Evolutionary conservation across 1,139 yeast genomes (phyloP), one percentile per base, ranked within the genome.

Genomic region (Yamadazyma sp.): DNA sequence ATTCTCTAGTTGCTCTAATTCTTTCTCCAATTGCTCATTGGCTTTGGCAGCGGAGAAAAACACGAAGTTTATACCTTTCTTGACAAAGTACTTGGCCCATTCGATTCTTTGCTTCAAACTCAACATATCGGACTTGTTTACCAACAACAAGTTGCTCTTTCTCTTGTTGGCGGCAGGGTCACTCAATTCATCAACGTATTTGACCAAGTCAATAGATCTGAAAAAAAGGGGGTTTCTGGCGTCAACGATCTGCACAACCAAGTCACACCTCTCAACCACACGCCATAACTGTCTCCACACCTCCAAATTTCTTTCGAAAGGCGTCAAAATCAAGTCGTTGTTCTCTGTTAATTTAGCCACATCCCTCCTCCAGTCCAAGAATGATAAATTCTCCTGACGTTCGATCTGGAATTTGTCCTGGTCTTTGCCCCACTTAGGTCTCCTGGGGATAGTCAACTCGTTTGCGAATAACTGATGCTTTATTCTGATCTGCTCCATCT

Each of bases 201-300:
- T 74, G 47, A 87, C 98, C 58, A 94, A 75, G 65, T 94, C 98
- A 25, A 80, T 78, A 1, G 97, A 89, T 59, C 98, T 77, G 69
- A 88, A 94, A 47, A 89, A 73, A 43, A 91, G 66, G 3, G 99
- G 98, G 57, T 87, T 89, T 64, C 99, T 77, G 7, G 98, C 98
- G 68, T 94, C 99, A 24, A 92, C 98, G 68, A 94, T 94, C 61
- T 94, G 99, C 4, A 94, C 98, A 34, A 94, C 80, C 53, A 94
- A 73, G 62, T 92, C 97, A 36, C 94, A 86, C 58, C 98, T 78
- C 61, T 94, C 99, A 14, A 91, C 88, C 38, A 94, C 99, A 66
- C 99, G 77, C 99, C 99, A 94, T 51, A 94, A 70, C 64, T 94
- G 99, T 60, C 94, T 82, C 99, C 99, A 94, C 44, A 94, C 98